Percentiles rank a stretch among this genome's conserved stretches.
phyloP scores from a whole-genome alignment of 768 basidiomycete genomes.

The Mycena leptocephala region DNA sequence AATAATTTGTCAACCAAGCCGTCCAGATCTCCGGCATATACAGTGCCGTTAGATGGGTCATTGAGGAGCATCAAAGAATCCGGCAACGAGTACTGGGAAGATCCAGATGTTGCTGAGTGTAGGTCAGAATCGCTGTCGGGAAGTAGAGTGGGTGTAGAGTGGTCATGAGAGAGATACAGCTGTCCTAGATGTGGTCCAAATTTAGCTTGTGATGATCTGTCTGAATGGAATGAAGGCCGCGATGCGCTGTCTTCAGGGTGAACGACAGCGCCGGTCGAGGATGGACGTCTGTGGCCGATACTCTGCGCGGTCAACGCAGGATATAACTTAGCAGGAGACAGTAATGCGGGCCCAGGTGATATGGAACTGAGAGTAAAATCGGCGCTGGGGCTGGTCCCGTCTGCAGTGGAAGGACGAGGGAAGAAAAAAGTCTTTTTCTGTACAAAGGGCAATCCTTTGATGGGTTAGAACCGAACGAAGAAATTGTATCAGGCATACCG shows the following conservation, averaged over 20 bases:
- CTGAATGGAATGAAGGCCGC: neutral
- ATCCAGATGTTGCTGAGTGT: conserved; percentile 39
- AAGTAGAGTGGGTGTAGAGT: conserved; percentile 17
- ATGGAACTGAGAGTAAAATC: conserved; percentile 26
- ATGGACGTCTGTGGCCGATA: conserved; percentile 13
- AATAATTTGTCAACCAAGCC: conserved; percentile 59
- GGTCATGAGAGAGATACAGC: neutral
- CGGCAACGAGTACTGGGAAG: conserved; percentile 21
- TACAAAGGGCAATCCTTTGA: neutral
- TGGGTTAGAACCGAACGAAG: neutral
- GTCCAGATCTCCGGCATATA: conserved; percentile 59
- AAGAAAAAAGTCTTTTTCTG: conserved; percentile 28
- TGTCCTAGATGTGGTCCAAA: neutral
- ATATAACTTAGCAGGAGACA: neutral
- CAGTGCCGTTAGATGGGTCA: conserved; percentile 43
- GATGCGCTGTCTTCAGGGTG: neutral
- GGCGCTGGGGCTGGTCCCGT: conserved; percentile 20
- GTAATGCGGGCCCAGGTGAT: neutral
- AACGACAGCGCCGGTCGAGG: conserved; percentile 2
- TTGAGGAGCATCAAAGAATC: conserved; percentile 47
- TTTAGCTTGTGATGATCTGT: conserved; percentile 3
- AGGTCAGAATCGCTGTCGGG: conserved; percentile 15
- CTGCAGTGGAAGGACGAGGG: conserved; percentile 38
- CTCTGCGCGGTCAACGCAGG: conserved; percentile 27
- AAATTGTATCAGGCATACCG: conserved; percentile 15